Evolutionary conservation across 202 grass and related monocot species (phyloP), one percentile per base, ranked within the genome.

Genomic region (Thinopyrum obtusiflorum): DNA sequence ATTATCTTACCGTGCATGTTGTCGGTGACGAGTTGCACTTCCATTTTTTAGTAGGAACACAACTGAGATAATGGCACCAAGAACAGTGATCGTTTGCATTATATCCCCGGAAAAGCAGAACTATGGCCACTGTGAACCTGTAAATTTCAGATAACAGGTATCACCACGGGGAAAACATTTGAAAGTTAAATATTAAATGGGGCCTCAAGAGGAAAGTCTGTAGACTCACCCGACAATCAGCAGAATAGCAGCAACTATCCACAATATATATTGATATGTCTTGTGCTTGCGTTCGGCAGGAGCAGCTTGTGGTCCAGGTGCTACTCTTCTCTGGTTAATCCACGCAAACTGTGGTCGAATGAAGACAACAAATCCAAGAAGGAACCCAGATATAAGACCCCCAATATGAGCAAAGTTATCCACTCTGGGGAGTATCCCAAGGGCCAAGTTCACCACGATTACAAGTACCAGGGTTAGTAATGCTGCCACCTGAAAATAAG

Each of bases 361-460:
- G 10, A 98, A 83, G 44, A 94, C 49, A 71, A 98, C 89, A 75
- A 98, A 98, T 36, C 96, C 96, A 13, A 98, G 89, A 78, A 95
- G 79, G 82, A 98, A 94, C 57, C 96, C 96, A 1, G 96, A 98
- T 55, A 92, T 32, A 72, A 98, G 91, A 32, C 96, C 96, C 59
- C 96, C 96, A 46, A 95, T 86, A 87, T 98, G 96, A 42, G 96
- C 96, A 77, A 98, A 98, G 76, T 98, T 98, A 80, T 98, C 96
- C 11, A 98, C 91, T 24, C 88, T 81, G 0, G 96, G 96, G 17
- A 98, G 92, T 29, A 98, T 24, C 14, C 96, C 96, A 47, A 98
- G 80, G 65, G 84, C 93, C 76, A 98, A 83, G 82, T 95, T 95
- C n/a, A 92, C 28, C 59, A 77, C 91, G n/a, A 98, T 90, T 10